Base-by-base conservation (phyloP, 768 basidiomycete genomes). In the Lactifluus piperatus region DNA sequence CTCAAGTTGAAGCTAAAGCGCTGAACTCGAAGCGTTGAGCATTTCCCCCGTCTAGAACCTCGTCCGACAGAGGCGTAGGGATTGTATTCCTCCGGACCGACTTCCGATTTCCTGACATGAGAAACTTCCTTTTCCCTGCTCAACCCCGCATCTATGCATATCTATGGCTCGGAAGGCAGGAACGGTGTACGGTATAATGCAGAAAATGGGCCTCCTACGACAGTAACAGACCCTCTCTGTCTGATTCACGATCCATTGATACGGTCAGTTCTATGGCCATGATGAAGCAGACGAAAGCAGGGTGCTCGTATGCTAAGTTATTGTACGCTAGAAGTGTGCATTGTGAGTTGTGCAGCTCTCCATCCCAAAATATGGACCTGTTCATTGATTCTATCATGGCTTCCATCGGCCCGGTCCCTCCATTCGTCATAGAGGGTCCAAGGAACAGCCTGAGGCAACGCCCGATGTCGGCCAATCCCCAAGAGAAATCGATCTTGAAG, bases 11-110 rank as follows among this genome's bases (percentile, higher is more conserved):
- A 20, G 29, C 24, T 32, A 41, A 44, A 46, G 54, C 34, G 43
- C 52, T 44, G 16, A 39, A 16, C 9, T 30, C 32, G 49, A 44
- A 22, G 39, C 20, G 7, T 44, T 24, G 36, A 27, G 27, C n/a
- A 30, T 16, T 29, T 36, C 44, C 46, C 54, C 44, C 30, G n/a
- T 48, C 24, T 22, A 26, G 26, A 11, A 47, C 37, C 36, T 41
- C 34, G 45, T 24, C 44, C 32, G 44, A 26, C 34, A 24, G 32
- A n/a, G n/a, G n/a, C n/a, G 43, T 26, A 37, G 24, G 30, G n/a
- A 41, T 22, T 16, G 4, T 6, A 4, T 20, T n/a, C 10, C 59
- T n/a, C 10, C 59, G 59, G 60, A 37, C 54, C 60, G 60, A 61
- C 20, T 26, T 39, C 54, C 54, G 54, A 51, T 39, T 26, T 34